Evolutionary conservation across 2,329 filamentous ascomycete genomes (phyloP).

Genomic region (Botrytis cinerea): DNA sequence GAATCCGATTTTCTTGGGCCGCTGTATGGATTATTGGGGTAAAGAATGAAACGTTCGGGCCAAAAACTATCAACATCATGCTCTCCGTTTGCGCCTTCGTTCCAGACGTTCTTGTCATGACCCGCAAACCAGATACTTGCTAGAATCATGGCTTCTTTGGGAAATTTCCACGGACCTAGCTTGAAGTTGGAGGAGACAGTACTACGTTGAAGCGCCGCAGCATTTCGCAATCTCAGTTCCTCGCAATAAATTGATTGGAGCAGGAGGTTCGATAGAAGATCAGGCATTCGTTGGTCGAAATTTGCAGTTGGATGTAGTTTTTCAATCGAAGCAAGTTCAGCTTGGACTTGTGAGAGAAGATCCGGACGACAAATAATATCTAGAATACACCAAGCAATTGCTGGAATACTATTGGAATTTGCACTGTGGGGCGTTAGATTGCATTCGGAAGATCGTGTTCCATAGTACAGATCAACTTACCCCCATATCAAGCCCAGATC

Average conservation of each 20-base stretch:
- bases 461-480: slow-evolving; percentile 24
- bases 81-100: slow-evolving; percentile 34
- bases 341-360: slow-evolving; percentile 32
- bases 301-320: not conserved
- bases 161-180: slow-evolving; percentile 38
- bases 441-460: not conserved
- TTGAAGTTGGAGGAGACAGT: slow-evolving; percentile 35
- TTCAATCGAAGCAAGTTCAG: slow-evolving; percentile 30
- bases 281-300: slow-evolving; percentile 17
- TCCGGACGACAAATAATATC: slow-evolving; percentile 33
- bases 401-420: slow-evolving; percentile 37
- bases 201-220: slow-evolving; percentile 28
- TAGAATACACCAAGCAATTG: slow-evolving; percentile 37
- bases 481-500: slow-evolving; percentile 36
- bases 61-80: slow-evolving; percentile 42
- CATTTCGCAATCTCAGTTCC: slow-evolving; percentile 39
- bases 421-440: slow-evolving; percentile 28
- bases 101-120: slow-evolving; percentile 39
- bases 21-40: slow-evolving; percentile 38
- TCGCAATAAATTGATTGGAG: slow-evolving; percentile 45
- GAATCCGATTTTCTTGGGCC: slow-evolving; percentile 32
- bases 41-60: slow-evolving; percentile 43
- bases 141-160: slow-evolving; percentile 36
- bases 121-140: slow-evolving; percentile 33
- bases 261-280: slow-evolving; percentile 35